phyloP scores from a whole-genome alignment of 768 basidiomycete genomes.

The Panellus pusillus region DNA sequence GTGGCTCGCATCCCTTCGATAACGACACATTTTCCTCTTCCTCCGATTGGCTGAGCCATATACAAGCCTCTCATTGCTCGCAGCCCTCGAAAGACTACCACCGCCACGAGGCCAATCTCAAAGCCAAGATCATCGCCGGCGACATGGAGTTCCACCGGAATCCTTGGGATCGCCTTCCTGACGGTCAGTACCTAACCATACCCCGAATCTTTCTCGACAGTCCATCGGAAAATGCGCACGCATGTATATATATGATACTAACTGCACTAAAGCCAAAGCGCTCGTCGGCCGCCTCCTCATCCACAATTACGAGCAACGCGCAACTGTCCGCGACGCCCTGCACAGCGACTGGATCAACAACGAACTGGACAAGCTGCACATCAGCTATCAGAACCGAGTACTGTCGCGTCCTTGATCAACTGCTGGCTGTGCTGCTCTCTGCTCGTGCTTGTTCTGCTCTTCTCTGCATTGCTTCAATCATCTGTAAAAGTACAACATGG shows the following conservation, averaged over 20 bases:
- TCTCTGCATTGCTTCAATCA: constrained; percentile 17
- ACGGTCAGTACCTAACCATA: constrained; percentile 51
- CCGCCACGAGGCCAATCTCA: constrained; percentile 59
- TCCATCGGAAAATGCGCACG: too few relatives aligned
- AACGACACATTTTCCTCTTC: constrained; percentile 42
- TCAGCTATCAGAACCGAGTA: constrained; percentile 51
- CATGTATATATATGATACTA: too few relatives aligned
- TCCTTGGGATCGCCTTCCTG: constrained; percentile 55
- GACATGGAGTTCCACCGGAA: constrained; percentile 53
- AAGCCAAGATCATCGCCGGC: constrained; percentile 67
- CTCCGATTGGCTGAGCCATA: constrained; percentile 38
- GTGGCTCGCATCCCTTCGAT: constrained; percentile 80
- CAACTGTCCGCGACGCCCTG: constrained; percentile 63
- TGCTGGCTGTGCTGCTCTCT: too few relatives aligned
- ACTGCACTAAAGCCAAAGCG: constrained; percentile 46
- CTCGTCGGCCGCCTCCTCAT: constrained; percentile 64
- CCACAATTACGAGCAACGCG: constrained; percentile 55
- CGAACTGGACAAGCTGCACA: constrained; percentile 61
- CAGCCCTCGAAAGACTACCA: constrained; percentile 44
- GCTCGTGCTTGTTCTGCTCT: constrained; percentile 13
- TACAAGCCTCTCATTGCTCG: constrained; percentile 35
- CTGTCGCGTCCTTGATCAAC: background rate
- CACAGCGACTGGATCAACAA: constrained; percentile 64
- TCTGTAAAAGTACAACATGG: constrained; percentile 14
- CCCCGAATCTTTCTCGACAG: too few relatives aligned